A percentile compares a stretch with the other conserved stretches of the same genome.
Conservation (phyloP, 2,329 filamentous ascomycete species). For the Xylariomycetidae sp. region DNA sequence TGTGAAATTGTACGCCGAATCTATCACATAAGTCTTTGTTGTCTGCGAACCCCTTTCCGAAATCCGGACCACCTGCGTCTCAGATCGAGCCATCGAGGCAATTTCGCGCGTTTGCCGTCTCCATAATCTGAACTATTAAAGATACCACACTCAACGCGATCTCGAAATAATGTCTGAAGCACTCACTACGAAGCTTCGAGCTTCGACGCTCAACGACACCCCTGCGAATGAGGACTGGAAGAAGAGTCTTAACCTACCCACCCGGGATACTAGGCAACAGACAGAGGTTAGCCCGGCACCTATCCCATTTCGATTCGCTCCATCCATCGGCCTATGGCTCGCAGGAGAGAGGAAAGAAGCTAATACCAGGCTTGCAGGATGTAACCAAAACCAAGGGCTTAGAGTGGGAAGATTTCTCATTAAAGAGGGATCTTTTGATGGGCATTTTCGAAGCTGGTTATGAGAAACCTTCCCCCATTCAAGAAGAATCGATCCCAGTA, state of each 20-base stretch:
- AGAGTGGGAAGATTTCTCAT: constrained; percentile 94
- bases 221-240: constrained; percentile 65
- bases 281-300: constrained; percentile 66
- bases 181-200: constrained; percentile 28
- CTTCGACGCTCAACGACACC: constrained; percentile 41
- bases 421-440: constrained; percentile 95
- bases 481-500: constrained; percentile 98
- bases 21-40: no score
- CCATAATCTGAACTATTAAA: no score
- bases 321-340: no score
- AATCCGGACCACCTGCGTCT: no score
- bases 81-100: no score
- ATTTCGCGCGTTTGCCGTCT: no score
- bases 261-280: constrained; percentile 72
- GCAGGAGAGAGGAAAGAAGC: no score
- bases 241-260: constrained; percentile 64
- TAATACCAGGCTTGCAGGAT: constrained; percentile 56
- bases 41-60: no score
- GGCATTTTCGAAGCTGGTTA: constrained; percentile 99
- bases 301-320: no score
- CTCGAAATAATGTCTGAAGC: constrained; percentile 32
- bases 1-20: no score
- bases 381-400: constrained; percentile 96
- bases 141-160: no score
- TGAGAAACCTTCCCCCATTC: constrained; percentile 96